Evolutionary conservation across 176 grass and related monocot genomes (phyloP), one percentile per base, ranked within the genome.

Genomic region (Juncus effusus): DNA sequence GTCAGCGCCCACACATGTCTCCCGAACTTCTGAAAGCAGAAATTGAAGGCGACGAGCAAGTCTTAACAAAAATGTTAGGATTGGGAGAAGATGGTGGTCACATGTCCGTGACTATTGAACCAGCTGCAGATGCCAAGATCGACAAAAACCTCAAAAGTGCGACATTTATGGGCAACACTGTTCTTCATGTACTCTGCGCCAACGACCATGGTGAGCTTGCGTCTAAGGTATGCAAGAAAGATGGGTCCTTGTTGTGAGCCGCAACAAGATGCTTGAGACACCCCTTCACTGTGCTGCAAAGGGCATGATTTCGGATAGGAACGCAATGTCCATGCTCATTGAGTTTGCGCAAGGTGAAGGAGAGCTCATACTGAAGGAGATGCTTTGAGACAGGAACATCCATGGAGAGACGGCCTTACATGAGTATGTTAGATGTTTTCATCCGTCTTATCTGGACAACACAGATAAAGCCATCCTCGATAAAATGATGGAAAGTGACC

Each of bases 261-360:
- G 40, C 2, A 65, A 65, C 39, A 50, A 50, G 62, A 16, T 65
- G 62, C 40, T 65, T 45, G 61, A 63, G 36, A 79, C 77, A 11
- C 77, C 77, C 2, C 8, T 79, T 14, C 77, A 80, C 59, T 59
- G 57, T 13, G 77, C 77, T 38, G 66, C 67, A 0, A 58, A 35
- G 47, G 67, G 36, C 19, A 28, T 28, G 19, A 28, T 28, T 8
- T 65, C 65, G 15, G 7, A 72, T 4, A 1, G 11, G 2, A 3
- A 37, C 3, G 9, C 70, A 11, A 69, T 79, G 5, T 6, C 15
- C 11, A 2, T 6, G 16, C 55, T 79, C 45, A 45, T 72, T 16
- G 2, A 14, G 7, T 12, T 0, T 4, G 28, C 4, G 2, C 36
- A 2, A 0, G 1, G 0, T 3, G n/a, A 16, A 1, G 42, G 64